Conservation (phyloP, 352 stramenopile species). For the Globisporangium barbulae region DNA sequence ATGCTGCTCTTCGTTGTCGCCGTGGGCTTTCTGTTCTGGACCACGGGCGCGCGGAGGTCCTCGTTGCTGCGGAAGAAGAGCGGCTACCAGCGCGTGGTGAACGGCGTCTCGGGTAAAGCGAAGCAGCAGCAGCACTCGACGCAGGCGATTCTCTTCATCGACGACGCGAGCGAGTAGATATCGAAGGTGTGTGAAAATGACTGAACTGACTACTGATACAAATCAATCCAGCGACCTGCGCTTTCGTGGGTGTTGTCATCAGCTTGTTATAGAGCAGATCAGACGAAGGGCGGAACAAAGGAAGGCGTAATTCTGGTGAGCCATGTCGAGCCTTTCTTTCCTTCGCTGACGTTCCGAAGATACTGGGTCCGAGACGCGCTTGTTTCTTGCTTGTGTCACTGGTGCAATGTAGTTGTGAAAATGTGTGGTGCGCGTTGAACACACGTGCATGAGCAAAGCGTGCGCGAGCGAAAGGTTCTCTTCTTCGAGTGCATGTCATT, state of each 20-base stretch:
- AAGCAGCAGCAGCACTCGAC: conserved; percentile 40
- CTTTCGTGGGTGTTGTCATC: not conserved
- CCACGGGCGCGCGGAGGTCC: conserved; percentile 16
- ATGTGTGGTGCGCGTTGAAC: too few species aligned
- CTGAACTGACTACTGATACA: not conserved
- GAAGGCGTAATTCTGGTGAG: not conserved
- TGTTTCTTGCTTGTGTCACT: too few species aligned
- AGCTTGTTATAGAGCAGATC: not conserved
- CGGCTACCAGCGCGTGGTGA: conserved; percentile 38
- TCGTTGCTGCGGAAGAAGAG: conserved; percentile 4
- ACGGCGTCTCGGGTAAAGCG: conserved; percentile 25
- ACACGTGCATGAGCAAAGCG: too few species aligned
- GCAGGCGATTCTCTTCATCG: conserved; percentile 62
- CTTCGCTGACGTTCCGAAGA: conserved; percentile 5
- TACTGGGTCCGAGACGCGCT: conserved; percentile 1
- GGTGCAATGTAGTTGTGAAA: too few species aligned
- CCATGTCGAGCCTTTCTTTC: not conserved
- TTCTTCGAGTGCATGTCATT: too few species aligned
- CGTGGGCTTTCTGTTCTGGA: conserved; percentile 50
- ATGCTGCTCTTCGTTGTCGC: conserved; percentile 52
- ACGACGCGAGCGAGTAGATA: conserved; percentile 61
- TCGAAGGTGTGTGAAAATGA: not conserved
- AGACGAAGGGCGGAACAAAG: not conserved
- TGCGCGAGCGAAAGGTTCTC: too few species aligned
- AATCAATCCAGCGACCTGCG: not conserved